Conservation (phyloP, 2,329 filamentous ascomycete species). For the Ascochyta koolunga region DNA sequence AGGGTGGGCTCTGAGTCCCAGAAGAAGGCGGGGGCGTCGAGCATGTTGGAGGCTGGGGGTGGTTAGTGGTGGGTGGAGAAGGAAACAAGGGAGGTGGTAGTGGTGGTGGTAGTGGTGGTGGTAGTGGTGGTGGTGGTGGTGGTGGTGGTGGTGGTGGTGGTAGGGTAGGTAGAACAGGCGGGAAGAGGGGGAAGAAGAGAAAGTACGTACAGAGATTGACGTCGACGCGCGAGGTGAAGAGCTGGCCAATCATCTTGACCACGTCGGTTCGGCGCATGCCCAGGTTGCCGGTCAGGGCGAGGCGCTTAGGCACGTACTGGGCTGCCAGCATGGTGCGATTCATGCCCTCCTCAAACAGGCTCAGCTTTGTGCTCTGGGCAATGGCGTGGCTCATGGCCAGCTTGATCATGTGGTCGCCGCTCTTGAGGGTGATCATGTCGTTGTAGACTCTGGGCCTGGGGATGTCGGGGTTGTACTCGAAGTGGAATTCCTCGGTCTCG, state of each 20-base stretch:
- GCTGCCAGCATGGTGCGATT: constrained; percentile 90
- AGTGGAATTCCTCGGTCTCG: constrained; percentile 98
- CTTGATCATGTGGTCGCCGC: constrained; percentile 98
- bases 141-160: no score
- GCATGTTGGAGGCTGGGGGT: constrained; percentile 81
- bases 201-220: constrained; percentile 89
- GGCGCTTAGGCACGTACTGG: constrained; percentile 85
- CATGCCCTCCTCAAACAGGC: constrained; percentile 96
- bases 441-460: constrained; percentile 93
- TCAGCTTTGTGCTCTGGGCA: constrained; percentile 94
- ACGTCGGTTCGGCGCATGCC: constrained; percentile 93
- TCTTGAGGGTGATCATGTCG: constrained; percentile 97
- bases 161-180: no score
- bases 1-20: constrained; percentile 97
- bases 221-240: constrained; percentile 94
- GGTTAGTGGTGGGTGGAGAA: constrained; percentile 3
- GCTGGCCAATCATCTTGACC: constrained; percentile 83
- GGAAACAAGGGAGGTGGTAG: no score
- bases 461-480: constrained; percentile 89
- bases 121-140: no score
- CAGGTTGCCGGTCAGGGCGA: constrained; percentile 87
- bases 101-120: no score
- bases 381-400: constrained; percentile 97
- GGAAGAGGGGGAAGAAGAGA: neutral
- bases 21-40: constrained; percentile 96